These are phyloP conservation scores for Chlorella sp. DNA, from an alignment of 139 green algal species.

Conservation along the genomic window DNA sequence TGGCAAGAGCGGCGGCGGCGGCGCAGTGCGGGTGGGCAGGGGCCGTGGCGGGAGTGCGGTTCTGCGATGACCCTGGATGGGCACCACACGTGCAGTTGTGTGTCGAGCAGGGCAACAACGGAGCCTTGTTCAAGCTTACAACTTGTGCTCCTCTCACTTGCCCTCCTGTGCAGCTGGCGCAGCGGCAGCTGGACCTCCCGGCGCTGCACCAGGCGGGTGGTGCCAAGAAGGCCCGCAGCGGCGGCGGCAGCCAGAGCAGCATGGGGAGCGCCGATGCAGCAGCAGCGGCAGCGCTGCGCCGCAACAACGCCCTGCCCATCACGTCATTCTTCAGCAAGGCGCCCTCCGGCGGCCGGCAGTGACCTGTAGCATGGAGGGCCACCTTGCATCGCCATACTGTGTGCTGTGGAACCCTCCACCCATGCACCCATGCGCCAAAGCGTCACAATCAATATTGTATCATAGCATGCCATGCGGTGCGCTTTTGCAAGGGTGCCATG, in stretches of 20 bases:
- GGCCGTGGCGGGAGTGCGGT: background rate
- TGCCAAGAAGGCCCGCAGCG: background rate
- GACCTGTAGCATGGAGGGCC: too few relatives aligned
- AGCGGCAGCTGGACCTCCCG: background rate
- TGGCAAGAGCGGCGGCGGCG: too few relatives aligned
- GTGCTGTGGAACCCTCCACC: too few relatives aligned
- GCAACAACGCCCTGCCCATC: conserved; percentile 23
- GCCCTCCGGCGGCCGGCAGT: too few relatives aligned
- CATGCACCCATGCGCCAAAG: too few relatives aligned
- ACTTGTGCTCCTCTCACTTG: background rate
- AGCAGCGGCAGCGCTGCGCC: conserved; percentile 2
- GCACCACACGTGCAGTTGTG: background rate
- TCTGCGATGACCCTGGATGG: too few relatives aligned
- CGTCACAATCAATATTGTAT: too few relatives aligned
- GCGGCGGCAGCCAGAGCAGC: background rate
- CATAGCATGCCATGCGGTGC: too few relatives aligned
- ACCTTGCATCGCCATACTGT: too few relatives aligned
- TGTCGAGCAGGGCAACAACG: background rate
- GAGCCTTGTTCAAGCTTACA: background rate
- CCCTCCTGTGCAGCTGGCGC: background rate
- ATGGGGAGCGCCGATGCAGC: background rate
- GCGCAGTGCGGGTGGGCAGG: background rate
- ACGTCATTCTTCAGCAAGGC: conserved; percentile 12
- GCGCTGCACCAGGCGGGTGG: background rate
- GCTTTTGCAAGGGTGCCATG: too few relatives aligned